Conservation (phyloP, 2,329 filamentous ascomycete species). For the Metarhizium sp. region DNA sequence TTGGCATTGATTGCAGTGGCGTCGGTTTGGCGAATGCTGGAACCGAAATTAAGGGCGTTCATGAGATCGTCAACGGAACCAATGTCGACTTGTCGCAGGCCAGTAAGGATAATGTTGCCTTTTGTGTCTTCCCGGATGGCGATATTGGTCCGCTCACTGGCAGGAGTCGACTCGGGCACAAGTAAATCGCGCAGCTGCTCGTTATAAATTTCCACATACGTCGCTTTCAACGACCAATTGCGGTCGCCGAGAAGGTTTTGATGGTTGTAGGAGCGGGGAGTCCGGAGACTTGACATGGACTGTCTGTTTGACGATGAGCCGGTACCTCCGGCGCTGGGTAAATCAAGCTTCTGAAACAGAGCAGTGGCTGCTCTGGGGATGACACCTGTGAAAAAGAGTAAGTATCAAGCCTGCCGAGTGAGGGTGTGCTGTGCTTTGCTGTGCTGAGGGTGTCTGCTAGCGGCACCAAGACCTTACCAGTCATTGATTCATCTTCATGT, state of each 20-base stretch:
- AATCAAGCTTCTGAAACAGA: conserved; percentile 80
- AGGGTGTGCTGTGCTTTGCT: background rate
- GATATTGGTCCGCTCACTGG: conserved; percentile 66
- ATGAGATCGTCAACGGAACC: conserved; percentile 89
- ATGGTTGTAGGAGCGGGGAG: conserved; percentile 60
- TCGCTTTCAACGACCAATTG: conserved; percentile 86
- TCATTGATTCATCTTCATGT: conserved; percentile 58
- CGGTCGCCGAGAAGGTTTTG: conserved; percentile 51
- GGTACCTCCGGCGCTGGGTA: conserved; percentile 38
- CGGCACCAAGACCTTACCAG: conserved; percentile 48
- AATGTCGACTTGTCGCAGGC: conserved; percentile 77
- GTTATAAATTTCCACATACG: conserved; percentile 97
- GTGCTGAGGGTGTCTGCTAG: conserved; percentile 21
- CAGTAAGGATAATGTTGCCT: conserved; percentile 88
- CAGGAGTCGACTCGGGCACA: conserved; percentile 61
- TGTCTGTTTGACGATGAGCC: conserved; percentile 41
- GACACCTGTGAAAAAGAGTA: conserved; percentile 54
- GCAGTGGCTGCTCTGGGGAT: conserved; percentile 81
- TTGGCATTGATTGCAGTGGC: conserved; percentile 96
- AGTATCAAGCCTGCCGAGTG: background rate
- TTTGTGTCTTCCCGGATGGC: conserved; percentile 90
- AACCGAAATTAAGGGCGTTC: conserved; percentile 83
- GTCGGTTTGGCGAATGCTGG: conserved; percentile 90
- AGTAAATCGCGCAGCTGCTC: conserved; percentile 89
- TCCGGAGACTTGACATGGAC: conserved; percentile 55